A percentile compares a stretch with the other conserved stretches of the same genome.
These are phyloP conservation scores for Microcera coccophila DNA, from an alignment of 2,329 filamentous ascomycete genomes.

Conservation along the genomic window DNA sequence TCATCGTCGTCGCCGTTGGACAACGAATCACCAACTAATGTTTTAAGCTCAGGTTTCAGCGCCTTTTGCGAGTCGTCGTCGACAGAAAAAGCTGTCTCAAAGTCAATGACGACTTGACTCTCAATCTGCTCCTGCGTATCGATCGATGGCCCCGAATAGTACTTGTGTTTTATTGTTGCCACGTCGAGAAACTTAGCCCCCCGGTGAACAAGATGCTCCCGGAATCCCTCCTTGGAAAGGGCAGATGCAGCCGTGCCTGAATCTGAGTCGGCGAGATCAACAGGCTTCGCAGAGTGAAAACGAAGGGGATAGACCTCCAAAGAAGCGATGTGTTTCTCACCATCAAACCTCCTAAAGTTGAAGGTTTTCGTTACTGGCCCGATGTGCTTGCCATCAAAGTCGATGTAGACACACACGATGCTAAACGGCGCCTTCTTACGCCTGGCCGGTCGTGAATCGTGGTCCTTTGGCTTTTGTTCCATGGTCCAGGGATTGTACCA, in stretches of 20 bases:
- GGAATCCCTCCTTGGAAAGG: not conserved
- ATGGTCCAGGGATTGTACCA: not conserved
- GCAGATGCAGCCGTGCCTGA: not conserved
- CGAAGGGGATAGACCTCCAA: conserved; percentile 28
- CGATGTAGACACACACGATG: conserved; percentile 7
- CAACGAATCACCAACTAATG: not conserved
- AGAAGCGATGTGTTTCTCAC: conserved; percentile 20
- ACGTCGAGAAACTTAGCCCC: conserved; percentile 21
- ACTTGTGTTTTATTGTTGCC: conserved; percentile 21
- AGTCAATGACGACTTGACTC: conserved; percentile 32
- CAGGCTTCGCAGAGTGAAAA: not conserved
- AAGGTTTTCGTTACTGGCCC: conserved; percentile 25
- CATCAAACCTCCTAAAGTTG: conserved; percentile 23
- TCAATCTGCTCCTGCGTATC: conserved; percentile 26
- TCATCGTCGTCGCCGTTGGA: not conserved
- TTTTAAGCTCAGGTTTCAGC: not conserved
- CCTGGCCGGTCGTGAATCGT: too few relatives aligned
- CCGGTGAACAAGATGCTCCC: conserved; percentile 16
- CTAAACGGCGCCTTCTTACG: not conserved
- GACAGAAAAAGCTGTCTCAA: conserved; percentile 23
- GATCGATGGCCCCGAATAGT: conserved; percentile 26
- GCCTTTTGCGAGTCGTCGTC: not conserved
- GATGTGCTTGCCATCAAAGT: conserved; percentile 30
- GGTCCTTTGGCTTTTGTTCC: conserved; percentile 14
- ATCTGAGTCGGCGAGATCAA: not conserved